Evolutionary conservation across 768 basidiomycete species (phyloP).

Genomic region (Tulasnella sp.): DNA sequence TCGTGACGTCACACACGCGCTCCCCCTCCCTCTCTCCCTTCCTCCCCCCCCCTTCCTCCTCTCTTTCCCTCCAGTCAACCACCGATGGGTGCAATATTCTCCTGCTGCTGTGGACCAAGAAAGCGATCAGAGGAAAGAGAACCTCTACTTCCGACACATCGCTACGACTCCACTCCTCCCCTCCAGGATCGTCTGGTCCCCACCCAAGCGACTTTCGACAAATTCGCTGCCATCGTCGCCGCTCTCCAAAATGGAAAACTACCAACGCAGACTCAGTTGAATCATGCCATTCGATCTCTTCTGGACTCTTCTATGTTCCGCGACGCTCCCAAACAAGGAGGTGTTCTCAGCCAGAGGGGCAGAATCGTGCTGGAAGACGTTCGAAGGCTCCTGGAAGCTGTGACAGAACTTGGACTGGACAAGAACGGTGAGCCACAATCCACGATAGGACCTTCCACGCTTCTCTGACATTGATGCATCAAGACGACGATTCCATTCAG

Average conservation of each 20-base stretch:
- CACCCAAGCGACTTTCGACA: background rate
- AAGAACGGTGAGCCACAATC: slow-evolving; percentile 22
- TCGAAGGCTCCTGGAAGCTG: background rate
- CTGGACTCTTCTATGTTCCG: background rate
- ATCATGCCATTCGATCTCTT: background rate
- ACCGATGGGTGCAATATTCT: slow-evolving; percentile 1
- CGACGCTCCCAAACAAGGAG: background rate
- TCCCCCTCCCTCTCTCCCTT: background rate
- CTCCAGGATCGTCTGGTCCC: slow-evolving; percentile 6
- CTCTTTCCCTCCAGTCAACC: background rate
- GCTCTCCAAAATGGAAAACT: slow-evolving; percentile 12
- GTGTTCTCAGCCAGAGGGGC: slow-evolving; percentile 4
- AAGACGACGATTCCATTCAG: slow-evolving; percentile 17
- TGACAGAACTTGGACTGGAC: slow-evolving; percentile 19
- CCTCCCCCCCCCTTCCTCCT: no score
- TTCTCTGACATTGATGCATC: background rate
- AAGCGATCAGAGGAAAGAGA: slow-evolving; percentile 7
- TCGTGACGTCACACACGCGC: background rate
- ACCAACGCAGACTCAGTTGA: background rate
- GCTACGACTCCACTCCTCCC: background rate
- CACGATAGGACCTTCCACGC: background rate
- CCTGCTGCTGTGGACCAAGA: slow-evolving; percentile 7
- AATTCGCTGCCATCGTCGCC: slow-evolving; percentile 14
- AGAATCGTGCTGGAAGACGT: background rate
- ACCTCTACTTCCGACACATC: slow-evolving; percentile 14